Evolutionary conservation across 331 rosid genomes (phyloP).

Genomic region (Erythrophleum ivorense): DNA sequence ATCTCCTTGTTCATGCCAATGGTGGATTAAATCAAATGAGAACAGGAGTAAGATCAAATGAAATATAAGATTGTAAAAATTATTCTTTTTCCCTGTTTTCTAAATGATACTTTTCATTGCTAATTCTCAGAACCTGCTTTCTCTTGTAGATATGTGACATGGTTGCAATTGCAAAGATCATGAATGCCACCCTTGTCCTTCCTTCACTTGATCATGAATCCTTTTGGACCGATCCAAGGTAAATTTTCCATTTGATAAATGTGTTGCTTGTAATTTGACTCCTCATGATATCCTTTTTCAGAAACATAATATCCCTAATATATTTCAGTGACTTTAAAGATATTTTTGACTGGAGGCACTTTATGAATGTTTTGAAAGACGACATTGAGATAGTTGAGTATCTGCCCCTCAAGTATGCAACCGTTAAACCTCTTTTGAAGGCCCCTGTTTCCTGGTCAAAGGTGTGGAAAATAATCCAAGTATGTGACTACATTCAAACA

Average conservation of each 20-base stretch:
- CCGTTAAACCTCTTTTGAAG: slow-evolving; percentile 64
- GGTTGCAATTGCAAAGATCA: slow-evolving; percentile 96
- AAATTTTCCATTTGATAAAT: slow-evolving; percentile 9
- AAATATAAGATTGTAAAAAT: not conserved
- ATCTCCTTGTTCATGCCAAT: slow-evolving; percentile 89
- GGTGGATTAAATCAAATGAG: slow-evolving; percentile 99
- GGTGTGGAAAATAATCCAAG: slow-evolving; percentile 53
- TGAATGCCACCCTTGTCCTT: slow-evolving; percentile 96
- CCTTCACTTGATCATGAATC: slow-evolving; percentile 94
- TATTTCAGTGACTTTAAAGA: slow-evolving; percentile 90
- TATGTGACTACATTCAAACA: slow-evolving; percentile 1
- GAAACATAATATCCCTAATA: slow-evolving; percentile 46
- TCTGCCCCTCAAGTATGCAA: slow-evolving; percentile 65
- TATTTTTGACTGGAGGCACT: slow-evolving; percentile 95
- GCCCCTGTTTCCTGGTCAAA: slow-evolving; percentile 99
- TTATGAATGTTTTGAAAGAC: slow-evolving; percentile 73
- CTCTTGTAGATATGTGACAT: slow-evolving; percentile 91
- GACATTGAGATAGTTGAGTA: slow-evolving; percentile 82
- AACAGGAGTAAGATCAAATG: slow-evolving; percentile 73
- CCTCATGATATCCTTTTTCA: slow-evolving; percentile 34
- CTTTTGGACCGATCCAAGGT: slow-evolving; percentile 99
- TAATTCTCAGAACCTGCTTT: slow-evolving; percentile 39
- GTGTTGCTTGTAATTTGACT: slow-evolving; percentile 5
- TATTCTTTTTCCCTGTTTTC: not conserved
- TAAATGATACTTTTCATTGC: slow-evolving; percentile 19